Conservation (phyloP, 371 early-diverging fungal species). For the Mucor lusitanicus region DNA sequence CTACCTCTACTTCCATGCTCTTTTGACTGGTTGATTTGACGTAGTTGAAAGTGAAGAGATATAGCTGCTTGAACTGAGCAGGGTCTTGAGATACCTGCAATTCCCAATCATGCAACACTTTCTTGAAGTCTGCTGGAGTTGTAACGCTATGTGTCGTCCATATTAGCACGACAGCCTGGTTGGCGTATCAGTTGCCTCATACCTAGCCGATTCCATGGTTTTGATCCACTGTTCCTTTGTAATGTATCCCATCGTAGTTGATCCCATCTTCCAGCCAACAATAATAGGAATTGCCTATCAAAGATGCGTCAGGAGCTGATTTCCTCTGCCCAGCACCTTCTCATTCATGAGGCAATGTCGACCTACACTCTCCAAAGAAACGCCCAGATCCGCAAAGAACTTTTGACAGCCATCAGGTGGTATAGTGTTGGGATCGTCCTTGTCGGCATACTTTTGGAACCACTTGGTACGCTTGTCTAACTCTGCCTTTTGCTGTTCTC, state of each 20-base stretch:
- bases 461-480: constrained; percentile 7
- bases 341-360: neutral
- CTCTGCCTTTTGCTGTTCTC: neutral
- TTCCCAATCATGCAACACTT: constrained; percentile 5
- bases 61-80: constrained; percentile 27
- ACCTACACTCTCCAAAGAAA: constrained; percentile 38
- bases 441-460: constrained; percentile 35
- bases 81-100: constrained; percentile 7
- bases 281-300: constrained; percentile 31
- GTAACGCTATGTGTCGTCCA: neutral
- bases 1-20: constrained; percentile 48
- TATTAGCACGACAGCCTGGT: neutral
- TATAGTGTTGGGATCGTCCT: constrained; percentile 23
- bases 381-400: constrained; percentile 35
- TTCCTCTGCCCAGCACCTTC: neutral
- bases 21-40: constrained; percentile 41
- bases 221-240: constrained; percentile 15
- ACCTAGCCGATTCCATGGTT: neutral
- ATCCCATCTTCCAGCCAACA: constrained; percentile 41
- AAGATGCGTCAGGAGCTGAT: neutral
- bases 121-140: constrained; percentile 1
- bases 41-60: constrained; percentile 35
- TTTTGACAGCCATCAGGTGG: constrained; percentile 38
- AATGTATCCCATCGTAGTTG: constrained; percentile 37
- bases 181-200: neutral